Conservation (phyloP, 2,329 filamentous ascomycete species). For the Alternaria burnsii region DNA sequence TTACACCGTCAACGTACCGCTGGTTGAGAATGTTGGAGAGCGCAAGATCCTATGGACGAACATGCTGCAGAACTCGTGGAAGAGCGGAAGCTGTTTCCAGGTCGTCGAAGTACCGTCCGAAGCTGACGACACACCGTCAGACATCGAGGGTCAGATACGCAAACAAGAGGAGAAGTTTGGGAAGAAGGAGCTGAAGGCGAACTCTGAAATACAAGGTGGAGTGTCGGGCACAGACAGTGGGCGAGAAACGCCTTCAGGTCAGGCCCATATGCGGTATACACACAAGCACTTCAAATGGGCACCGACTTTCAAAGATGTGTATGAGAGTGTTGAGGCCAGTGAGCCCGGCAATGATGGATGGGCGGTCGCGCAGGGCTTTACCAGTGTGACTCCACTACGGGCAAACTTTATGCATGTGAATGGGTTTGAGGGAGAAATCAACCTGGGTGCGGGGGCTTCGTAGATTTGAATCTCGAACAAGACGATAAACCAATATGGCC, state of each 20-base stretch:
- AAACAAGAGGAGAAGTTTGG: constrained; percentile 65
- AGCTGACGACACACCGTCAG: constrained; percentile 66
- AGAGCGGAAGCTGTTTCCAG: constrained; percentile 82
- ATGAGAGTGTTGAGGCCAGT: constrained; percentile 82
- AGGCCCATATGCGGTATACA: constrained; percentile 61
- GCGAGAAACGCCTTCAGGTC: constrained; percentile 37
- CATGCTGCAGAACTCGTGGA: constrained; percentile 93
- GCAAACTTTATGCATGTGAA: constrained; percentile 85
- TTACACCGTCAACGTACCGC: constrained; percentile 91
- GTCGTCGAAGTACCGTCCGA: constrained; percentile 74
- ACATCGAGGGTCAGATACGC: constrained; percentile 78
- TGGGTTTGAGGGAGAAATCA: constrained; percentile 44
- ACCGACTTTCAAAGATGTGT: constrained; percentile 85
- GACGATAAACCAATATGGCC: neutral
- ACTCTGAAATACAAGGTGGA: constrained; percentile 26
- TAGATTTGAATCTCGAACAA: neutral
- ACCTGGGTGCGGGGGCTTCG: constrained; percentile 24
- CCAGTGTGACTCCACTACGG: constrained; percentile 88
- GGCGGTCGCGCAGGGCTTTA: constrained; percentile 86
- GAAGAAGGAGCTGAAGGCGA: constrained; percentile 48
- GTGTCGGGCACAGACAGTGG: constrained; percentile 38
- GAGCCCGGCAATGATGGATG: constrained; percentile 89
- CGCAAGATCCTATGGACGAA: constrained; percentile 81
- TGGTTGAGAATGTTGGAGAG: constrained; percentile 76
- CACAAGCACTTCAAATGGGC: constrained; percentile 97